These are phyloP conservation scores for Lepidopterella palustris DNA, from an alignment of 495 filamentous ascomycete genomes.

Conservation along the genomic window DNA sequence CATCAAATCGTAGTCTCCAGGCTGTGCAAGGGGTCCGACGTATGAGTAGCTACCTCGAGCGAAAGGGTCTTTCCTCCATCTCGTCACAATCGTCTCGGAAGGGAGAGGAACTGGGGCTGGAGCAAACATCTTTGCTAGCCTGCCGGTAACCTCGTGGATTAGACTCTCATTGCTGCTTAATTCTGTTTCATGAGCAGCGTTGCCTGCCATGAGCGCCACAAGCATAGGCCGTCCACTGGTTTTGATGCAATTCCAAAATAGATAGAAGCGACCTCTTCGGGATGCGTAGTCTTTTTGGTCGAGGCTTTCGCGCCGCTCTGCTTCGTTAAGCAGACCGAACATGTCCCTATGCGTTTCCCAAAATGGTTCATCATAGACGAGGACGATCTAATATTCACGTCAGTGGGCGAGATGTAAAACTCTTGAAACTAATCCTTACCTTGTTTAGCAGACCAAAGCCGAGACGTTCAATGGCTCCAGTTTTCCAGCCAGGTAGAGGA, in stretches of 20 bases:
- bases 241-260: constrained; percentile 93
- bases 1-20: constrained; percentile 91
- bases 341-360: constrained; percentile 92
- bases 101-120: constrained; percentile 62
- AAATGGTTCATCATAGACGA: constrained; percentile 85
- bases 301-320: constrained; percentile 47
- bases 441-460: constrained; percentile 96
- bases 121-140: constrained; percentile 63
- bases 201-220: constrained; percentile 91
- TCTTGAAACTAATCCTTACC: constrained; percentile 23
- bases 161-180: constrained; percentile 63
- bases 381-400: constrained; percentile 49
- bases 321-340: constrained; percentile 81
- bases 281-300: constrained; percentile 55
- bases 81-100: constrained; percentile 82
- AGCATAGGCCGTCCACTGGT: constrained; percentile 82
- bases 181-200: constrained; percentile 87
- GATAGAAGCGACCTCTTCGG: constrained; percentile 78
- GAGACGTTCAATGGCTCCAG: constrained; percentile 71
- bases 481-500: constrained; percentile 78
- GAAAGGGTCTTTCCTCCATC: constrained; percentile 86
- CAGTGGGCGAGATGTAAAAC: background rate
- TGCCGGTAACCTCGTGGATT: constrained; percentile 67
- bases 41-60: constrained; percentile 91
- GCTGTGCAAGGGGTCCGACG: constrained; percentile 68